Evolutionary conservation across 2,329 filamentous ascomycete genomes (phyloP), one percentile per base, ranked within the genome.

Genomic region (Teratosphaeriaceae sp.): DNA sequence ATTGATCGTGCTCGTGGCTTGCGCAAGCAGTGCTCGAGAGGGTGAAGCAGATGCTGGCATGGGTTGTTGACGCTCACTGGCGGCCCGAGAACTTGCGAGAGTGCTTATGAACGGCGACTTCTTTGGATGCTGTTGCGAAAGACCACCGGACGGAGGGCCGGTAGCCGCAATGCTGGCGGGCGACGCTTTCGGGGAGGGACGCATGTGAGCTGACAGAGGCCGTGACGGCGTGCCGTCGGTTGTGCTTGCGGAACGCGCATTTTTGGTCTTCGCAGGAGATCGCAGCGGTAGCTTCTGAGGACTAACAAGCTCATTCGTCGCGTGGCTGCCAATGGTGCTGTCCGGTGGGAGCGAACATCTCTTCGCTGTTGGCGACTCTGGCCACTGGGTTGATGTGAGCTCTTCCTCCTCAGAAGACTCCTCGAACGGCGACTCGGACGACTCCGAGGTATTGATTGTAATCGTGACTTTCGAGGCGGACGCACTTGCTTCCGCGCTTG

Each of bases 271-370:
- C 12, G n/a, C 16, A 27, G 40, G 40, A 7, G 40, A 42, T 9
- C 20, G 8, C 5, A 8, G 11, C 12, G 40, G 29, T 6, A 30
- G 33, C 18, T 30, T 37, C 15, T 23, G 24, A 20, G 27, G 34
- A 6, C 15, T 43, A 9, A 22, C 22, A 27, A 30, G 29, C 19
- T 33, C 26, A 11, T 18, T 27, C 16, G 29, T 9, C 8, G 8
- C 4, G n/a, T 24, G 16, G 30, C 44, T 47, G 9, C 26, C 36
- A 8, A 42, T 24, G 9, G 41, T 47, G 30, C 45, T 47, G 21
- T 47, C 45, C n/a, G 42, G 45, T n/a, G 45, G 45, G 18, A 47
- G 22, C 3, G 22, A 33, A 12, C 19, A 12, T 20, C 20, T 18
- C 24, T 38, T 33, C 22, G 22, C 9, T 20, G 16, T 29, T 6